These are phyloP conservation scores for Apophysomyces elegans DNA, from an alignment of 371 early-diverging fungal species.

Conservation along the genomic window DNA sequence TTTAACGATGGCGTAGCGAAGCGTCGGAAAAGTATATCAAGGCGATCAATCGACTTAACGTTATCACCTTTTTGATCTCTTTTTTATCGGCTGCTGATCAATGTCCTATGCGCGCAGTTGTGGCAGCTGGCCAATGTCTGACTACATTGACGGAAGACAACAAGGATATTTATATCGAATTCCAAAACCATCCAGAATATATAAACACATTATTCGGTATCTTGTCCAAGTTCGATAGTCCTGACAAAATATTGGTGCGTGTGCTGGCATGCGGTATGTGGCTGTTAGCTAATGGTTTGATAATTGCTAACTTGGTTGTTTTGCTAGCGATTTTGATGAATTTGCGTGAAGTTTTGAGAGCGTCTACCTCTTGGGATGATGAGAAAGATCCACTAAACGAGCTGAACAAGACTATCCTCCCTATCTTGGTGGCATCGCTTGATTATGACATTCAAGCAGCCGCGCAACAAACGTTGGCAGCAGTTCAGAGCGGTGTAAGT, in stretches of 20 bases:
- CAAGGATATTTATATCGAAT: slow-evolving; percentile 59
- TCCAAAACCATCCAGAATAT: slow-evolving; percentile 65
- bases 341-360: slow-evolving; percentile 41
- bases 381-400: slow-evolving; percentile 39
- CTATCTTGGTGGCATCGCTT: slow-evolving; percentile 57
- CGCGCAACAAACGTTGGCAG: slow-evolving; percentile 49
- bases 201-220: slow-evolving; percentile 54
- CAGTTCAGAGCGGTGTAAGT: slow-evolving; percentile 53
- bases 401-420: slow-evolving; percentile 55
- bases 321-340: slow-evolving; percentile 47
- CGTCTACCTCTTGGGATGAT: slow-evolving; percentile 42
- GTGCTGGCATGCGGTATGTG: slow-evolving; percentile 61
- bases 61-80: slow-evolving; percentile 69
- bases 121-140: slow-evolving; percentile 83
- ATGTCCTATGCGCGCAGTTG: slow-evolving; percentile 64
- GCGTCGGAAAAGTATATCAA: slow-evolving; percentile 68
- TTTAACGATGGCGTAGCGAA: slow-evolving; percentile 49
- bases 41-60: slow-evolving; percentile 66
- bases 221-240: slow-evolving; percentile 41
- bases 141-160: slow-evolving; percentile 86
- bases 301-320: not conserved
- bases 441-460: slow-evolving; percentile 67
- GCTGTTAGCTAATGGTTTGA: not conserved
- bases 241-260: slow-evolving; percentile 54
- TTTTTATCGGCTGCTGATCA: slow-evolving; percentile 67